phyloP scores from a whole-genome alignment of 2,329 filamentous ascomycete genomes.

The Fusarium multiceps region DNA sequence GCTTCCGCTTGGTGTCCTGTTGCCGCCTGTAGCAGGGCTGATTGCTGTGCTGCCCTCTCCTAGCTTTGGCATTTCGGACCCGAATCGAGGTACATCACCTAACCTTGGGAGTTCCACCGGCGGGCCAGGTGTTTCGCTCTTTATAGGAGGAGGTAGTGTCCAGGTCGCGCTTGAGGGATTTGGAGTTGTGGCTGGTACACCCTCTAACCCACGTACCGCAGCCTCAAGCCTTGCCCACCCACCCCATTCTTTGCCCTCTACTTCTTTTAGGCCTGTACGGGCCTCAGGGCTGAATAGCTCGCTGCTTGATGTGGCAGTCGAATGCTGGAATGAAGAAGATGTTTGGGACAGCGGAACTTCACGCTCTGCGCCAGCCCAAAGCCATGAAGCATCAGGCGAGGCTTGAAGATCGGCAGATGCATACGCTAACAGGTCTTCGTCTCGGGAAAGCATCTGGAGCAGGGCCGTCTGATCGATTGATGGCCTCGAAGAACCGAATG shows the following conservation, averaged over 20 bases:
- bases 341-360: slow-evolving; percentile 51
- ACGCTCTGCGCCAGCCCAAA: slow-evolving; percentile 76
- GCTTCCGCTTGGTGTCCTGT: slow-evolving; percentile 38
- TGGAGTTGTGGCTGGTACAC: slow-evolving; percentile 42
- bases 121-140: slow-evolving; percentile 49
- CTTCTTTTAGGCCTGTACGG: slow-evolving; percentile 64
- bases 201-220: slow-evolving; percentile 49
- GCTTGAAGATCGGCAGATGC: slow-evolving; percentile 88
- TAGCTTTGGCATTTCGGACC: slow-evolving; percentile 42
- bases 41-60: slow-evolving; percentile 43
- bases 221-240: slow-evolving; percentile 82
- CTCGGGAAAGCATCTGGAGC: slow-evolving; percentile 58
- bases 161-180: slow-evolving; percentile 51
- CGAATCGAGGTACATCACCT: slow-evolving; percentile 48
- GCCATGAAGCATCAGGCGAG: slow-evolving; percentile 80
- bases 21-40: slow-evolving; percentile 45
- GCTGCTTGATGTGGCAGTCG: slow-evolving; percentile 48
- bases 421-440: slow-evolving; percentile 91
- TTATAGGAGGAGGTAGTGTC: slow-evolving; percentile 51
- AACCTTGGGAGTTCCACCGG: slow-evolving; percentile 46
- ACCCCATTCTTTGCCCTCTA: slow-evolving; percentile 76
- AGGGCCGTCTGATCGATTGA: slow-evolving; percentile 49
- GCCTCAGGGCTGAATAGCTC: slow-evolving; percentile 59
- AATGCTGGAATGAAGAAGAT: slow-evolving; percentile 27
- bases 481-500: slow-evolving; percentile 47